Percentiles rank a stretch among this genome's conserved stretches.
These are phyloP conservation scores for Leccinum olivaceoglutinosum DNA, from an alignment of 1,284 basidiomycete genomes.

Conservation along the genomic window DNA sequence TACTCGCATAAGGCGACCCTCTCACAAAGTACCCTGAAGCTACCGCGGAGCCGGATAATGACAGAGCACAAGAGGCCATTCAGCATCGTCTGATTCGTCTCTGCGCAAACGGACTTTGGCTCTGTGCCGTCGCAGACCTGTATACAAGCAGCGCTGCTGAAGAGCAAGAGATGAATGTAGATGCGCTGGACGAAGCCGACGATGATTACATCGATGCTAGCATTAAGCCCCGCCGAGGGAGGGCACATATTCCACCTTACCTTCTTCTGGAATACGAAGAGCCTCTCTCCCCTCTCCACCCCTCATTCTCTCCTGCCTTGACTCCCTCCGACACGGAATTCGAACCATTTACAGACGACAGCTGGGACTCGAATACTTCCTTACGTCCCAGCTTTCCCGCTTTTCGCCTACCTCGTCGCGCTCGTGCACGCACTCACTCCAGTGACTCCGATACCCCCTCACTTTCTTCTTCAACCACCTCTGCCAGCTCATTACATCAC, in stretches of 20 bases:
- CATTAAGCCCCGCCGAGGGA: constrained; percentile 10
- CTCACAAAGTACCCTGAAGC: constrained; percentile 25
- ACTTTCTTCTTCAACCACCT: constrained; percentile 36
- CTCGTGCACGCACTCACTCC: constrained; percentile 22
- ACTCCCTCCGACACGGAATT: constrained; percentile 33
- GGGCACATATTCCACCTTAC: constrained; percentile 10
- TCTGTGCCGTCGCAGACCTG: constrained; percentile 35
- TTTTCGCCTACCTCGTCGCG: constrained; percentile 24
- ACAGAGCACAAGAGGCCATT: constrained; percentile 20
- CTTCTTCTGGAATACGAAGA: constrained; percentile 30
- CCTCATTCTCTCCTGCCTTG: constrained; percentile 18
- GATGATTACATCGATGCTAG: constrained; percentile 29
- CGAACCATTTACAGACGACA: constrained; percentile 29
- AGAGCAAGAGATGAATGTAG: constrained; percentile 24
- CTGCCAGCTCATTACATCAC: constrained; percentile 35
- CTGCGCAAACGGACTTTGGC: constrained; percentile 32
- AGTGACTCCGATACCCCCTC: constrained; percentile 39
- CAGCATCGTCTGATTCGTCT: constrained; percentile 35
- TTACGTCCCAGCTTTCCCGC: constrained; percentile 14
- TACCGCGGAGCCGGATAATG: constrained; percentile 14
- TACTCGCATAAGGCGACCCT: constrained; percentile 21
- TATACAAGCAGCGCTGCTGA: constrained; percentile 23
- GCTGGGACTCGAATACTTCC: constrained; percentile 22
- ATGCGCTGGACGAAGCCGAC: constrained; percentile 24
- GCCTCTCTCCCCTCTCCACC: constrained; percentile 24